phyloP scores from a whole-genome alignment of 129 eudicot genomes.

The Solidago caesia region DNA sequence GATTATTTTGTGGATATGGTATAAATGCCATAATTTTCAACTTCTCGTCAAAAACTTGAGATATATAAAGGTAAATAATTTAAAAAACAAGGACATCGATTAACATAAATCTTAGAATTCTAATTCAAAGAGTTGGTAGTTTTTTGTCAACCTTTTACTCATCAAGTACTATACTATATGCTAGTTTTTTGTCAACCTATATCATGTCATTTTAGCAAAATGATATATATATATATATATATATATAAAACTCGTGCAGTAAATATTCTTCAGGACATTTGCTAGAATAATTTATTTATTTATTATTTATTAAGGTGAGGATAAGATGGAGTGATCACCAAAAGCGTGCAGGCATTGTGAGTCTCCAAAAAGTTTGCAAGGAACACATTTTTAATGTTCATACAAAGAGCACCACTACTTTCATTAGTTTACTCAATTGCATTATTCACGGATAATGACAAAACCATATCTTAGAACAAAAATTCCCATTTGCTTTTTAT shows the following conservation, averaged over 20 bases:
- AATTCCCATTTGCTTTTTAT: conserved; percentile 28
- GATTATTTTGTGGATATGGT: too few species aligned
- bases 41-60: too few species aligned
- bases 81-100: too few species aligned
- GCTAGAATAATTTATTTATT: not conserved
- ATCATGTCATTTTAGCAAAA: too few species aligned
- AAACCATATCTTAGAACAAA: conserved; percentile 31
- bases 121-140: too few species aligned
- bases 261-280: too few species aligned
- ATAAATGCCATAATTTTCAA: too few species aligned
- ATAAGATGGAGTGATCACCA: conserved; percentile 34
- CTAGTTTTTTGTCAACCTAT: too few species aligned
- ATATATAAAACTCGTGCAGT: too few species aligned
- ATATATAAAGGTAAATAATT: too few species aligned
- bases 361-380: conserved; percentile 22
- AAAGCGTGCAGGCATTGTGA: conserved; percentile 33
- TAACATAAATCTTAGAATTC: too few species aligned
- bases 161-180: not conserved
- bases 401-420: conserved; percentile 40
- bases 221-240: too few species aligned
- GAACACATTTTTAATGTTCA: conserved; percentile 33
- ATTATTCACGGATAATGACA: conserved; percentile 31
- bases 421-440: conserved; percentile 30
- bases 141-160: not conserved
- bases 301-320: conserved; percentile 16